Base-by-base conservation (phyloP, 768 basidiomycete species). In the Amanita molliuscula region DNA sequence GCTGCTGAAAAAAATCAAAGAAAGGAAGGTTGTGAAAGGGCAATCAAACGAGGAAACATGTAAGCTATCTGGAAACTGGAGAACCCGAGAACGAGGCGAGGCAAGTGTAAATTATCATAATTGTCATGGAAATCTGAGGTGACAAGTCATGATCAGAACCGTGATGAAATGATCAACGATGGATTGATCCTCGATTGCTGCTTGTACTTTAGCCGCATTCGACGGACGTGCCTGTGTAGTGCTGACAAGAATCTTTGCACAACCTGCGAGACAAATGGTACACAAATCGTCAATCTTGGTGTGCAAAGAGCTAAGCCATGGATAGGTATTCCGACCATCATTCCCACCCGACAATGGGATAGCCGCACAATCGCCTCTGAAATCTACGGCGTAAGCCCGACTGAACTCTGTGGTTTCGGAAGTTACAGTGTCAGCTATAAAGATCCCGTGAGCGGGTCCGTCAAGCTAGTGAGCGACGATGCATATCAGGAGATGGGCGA, bases 131-230 rank as follows among this genome's bases (percentile, higher is more conserved):
- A 16, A 53, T 37, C 31, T 7, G 4, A 29, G 46, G 38, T 44
- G 54, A 44, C n/a, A 53, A 36, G 47, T 42, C 11, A 21, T 44
- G 44, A 31, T 41, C 21, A 43, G 63, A 59, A 50, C 56, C 53
- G 29, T n/a, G 53, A 45, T 38, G 72, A 73, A 54, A 70, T 72
- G 59, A 62, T 57, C 52, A 88, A 88, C 57, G 88, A 92, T 57
- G 70, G 71, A 46, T 64, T 84, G 34, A 88, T 92, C 56, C 64
- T 84, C 47, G 89, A 90, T 60, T 91, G 88, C 56, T 84, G 81
- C 58, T 66, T 72, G 55, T 84, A 80, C 61, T 87, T 82, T 48
- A 63, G 55, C 34, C 69, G 65, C n/a, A 64, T 58, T 40, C 66
- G 69, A n/a, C 69, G 63, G 53, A 82, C 81, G n/a, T 66, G 75